Evolutionary conservation across 2,329 filamentous ascomycete species (phyloP), one percentile per base, ranked within the genome.

Genomic region (Fusarium pseudograminearum): DNA sequence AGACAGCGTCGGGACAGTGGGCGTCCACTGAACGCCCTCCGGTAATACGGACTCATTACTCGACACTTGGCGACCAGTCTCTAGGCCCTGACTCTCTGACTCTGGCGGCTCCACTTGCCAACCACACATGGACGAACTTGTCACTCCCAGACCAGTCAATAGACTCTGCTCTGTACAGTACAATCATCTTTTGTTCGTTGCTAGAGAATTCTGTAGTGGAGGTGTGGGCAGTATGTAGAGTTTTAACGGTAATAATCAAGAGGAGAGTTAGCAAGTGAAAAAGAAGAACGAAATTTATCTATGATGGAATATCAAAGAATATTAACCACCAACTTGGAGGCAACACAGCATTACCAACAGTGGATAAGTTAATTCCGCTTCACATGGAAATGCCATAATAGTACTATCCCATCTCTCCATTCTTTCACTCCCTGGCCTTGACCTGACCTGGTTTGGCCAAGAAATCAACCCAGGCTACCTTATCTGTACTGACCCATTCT

Each of bases 401-500:
- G 10, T 46, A 44, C 26, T 44, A 57, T 57, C 59, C 48, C 65
- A 59, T 26, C 31, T 36, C 47, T 50, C 34, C 31, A 26, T 50
- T 48, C 30, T 34, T 48, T 11, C 18, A 62, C 67, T 73, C 69
- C 64, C 42, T 65, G 61, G n/a, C n/a, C n/a, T n/a, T n/a, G n/a
- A n/a, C n/a, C n/a, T n/a, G n/a, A n/a, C 28, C 22, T 24, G 40
- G 51, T 33, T 45, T 56, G 33, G 45, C 47, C 65, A 61, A 71
- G 50, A 40, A 40, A 40, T 40, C n/a, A 40, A 40, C 36, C 58
- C 61, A 72, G 69, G 56, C 61, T 70, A 72, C 70, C 69, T 71
- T 70, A 72, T 72, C 69, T 71, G 61, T 63, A 65, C 61, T 60
- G 72, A 71, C 72, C 69, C 70, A 67, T 56, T 71, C 66, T 72